Conservation (phyloP, 257 asterid species). For the Solanum lycopersicoides region DNA sequence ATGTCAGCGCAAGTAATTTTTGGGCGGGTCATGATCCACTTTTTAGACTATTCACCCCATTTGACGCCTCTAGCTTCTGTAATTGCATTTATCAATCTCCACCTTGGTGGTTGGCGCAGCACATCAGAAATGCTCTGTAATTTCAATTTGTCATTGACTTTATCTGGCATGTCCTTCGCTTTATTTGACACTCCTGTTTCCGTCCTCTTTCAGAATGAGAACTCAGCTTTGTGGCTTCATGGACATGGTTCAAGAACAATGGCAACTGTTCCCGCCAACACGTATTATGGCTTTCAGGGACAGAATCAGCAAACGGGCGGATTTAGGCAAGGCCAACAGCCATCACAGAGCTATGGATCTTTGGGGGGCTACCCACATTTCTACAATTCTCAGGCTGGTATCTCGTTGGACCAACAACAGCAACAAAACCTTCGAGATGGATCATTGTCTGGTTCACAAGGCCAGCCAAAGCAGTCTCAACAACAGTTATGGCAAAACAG, state of each 20-base stretch:
- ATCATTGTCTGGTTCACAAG: constrained; percentile 41
- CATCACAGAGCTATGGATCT: constrained; percentile 56
- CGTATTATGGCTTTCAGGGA: constrained; percentile 45
- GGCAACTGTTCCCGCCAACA: constrained; percentile 56
- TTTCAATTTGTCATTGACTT: not conserved
- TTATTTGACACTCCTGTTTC: not conserved
- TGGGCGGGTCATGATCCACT: not conserved
- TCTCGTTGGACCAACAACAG: constrained; percentile 48
- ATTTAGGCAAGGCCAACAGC: constrained; percentile 56
- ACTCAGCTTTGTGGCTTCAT: constrained; percentile 65
- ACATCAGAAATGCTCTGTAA: not conserved
- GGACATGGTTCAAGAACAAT: constrained; percentile 63
- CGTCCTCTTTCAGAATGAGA: constrained; percentile 43
- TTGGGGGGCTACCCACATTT: constrained; percentile 47
- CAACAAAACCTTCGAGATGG: constrained; percentile 63
- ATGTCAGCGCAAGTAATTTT: not conserved
- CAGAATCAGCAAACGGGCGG: constrained; percentile 62
- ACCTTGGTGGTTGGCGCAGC: not conserved
- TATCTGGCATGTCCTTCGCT: not conserved
- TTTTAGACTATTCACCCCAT: not conserved
- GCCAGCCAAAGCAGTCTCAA: constrained; percentile 75
- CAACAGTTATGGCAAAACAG: constrained; percentile 61
- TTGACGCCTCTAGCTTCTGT: not conserved
- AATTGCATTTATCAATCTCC: not conserved
- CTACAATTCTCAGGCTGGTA: constrained; percentile 67